Evolutionary conservation across 805 yeast species (phyloP), one percentile per base, ranked within the genome.

Genomic region (Kuraishia cidri): DNA sequence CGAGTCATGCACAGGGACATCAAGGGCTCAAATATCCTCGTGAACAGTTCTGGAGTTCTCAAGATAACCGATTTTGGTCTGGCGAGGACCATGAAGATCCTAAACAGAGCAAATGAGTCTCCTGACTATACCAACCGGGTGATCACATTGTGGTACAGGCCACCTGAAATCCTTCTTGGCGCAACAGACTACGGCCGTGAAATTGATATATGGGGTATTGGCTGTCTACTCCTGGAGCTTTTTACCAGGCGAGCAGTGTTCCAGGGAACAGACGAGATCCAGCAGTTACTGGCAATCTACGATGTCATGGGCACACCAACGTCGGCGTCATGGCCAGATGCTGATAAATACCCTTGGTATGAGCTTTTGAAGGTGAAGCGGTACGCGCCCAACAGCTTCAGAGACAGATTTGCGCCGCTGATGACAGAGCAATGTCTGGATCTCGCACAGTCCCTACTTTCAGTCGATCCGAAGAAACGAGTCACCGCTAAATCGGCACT

Each of bases 131-230:
- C 98, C 2, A 92, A 92, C 52, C 62, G 98, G 35, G 97, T 92
- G 26, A 92, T 92, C 34, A 92, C 98, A 0, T 62, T 92, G 24
- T 92, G 98, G 98, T 90, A 92, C 54, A 70, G 98, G 37, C 98
- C 98, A 1, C 97, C 97, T 0, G 98, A 90, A 54, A 66, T 92
- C 21, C 60, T 92, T 24, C 56, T 92, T 37, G 98, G 98, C 1
- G 77, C 95, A 0, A 88, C 97, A 0, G 79, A 77, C 37, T 92
- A 92, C 56, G 92, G 88, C 0, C 60, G 86, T 26, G 95, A 84
- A 45, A 92, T 92, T 7, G 98, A 92, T 50, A 77, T 86, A 43
- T 92, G 98, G 98, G 96, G 97, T 0, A 78, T 86, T 39, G 98
- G 98, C 3, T 92, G 97, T 59, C 62, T 92, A 17, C 60, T 92